Conservation (phyloP, 768 basidiomycete species). For the Clitopilus passeckerianus region DNA sequence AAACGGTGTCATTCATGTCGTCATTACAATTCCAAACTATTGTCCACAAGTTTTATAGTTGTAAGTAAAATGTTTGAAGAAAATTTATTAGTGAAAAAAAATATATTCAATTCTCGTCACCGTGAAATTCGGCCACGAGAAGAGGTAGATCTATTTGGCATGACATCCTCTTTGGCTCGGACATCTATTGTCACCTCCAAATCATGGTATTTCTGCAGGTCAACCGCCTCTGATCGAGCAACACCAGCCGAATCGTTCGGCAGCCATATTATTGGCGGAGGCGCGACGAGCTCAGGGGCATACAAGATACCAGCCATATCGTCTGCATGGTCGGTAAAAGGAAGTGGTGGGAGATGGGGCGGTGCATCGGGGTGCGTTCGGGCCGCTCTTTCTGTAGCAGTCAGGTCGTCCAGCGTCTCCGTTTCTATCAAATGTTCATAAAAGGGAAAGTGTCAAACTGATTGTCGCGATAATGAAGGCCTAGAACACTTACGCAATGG, state of each 20-base stretch:
- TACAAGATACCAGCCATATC: constrained; percentile 77
- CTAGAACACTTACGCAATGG: constrained; percentile 54
- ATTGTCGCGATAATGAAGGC: background rate
- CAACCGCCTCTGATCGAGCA: constrained; percentile 68
- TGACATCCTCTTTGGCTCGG: constrained; percentile 47
- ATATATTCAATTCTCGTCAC: constrained; percentile 3
- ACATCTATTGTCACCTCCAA: constrained; percentile 70
- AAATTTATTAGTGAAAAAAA: background rate
- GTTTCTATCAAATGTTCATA: constrained; percentile 38
- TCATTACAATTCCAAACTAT: background rate
- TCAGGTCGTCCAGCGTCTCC: constrained; percentile 77
- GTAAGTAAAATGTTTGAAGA: background rate
- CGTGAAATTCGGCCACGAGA: constrained; percentile 21
- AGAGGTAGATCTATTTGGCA: constrained; percentile 28
- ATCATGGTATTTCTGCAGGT: constrained; percentile 71
- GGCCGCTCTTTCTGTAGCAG: constrained; percentile 73
- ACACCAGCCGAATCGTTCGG: constrained; percentile 74
- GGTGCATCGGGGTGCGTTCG: constrained; percentile 76
- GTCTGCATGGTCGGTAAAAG: constrained; percentile 72
- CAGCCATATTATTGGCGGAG: constrained; percentile 80
- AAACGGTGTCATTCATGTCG: background rate
- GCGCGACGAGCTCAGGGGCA: constrained; percentile 76
- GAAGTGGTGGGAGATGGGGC: constrained; percentile 61
- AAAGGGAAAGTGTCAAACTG: constrained; percentile 3
- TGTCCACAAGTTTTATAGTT: background rate